These are phyloP conservation scores for Plasmodium vinckei DNA, from an alignment of 169 alveolate genomes.

Conservation along the genomic window DNA sequence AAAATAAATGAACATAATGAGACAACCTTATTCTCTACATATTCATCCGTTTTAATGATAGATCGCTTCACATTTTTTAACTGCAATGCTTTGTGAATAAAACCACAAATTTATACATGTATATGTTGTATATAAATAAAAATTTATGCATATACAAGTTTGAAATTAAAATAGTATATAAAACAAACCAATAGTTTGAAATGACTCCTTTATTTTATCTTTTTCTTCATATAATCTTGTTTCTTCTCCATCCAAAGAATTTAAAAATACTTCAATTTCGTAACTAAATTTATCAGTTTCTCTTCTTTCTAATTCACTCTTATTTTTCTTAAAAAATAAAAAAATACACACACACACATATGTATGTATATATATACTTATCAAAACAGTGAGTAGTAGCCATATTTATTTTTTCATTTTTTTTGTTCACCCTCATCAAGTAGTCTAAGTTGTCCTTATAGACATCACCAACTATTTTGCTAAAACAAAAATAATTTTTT, in stretches of 20 bases:
- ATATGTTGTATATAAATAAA: not conserved
- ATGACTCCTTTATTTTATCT: conserved; percentile 54
- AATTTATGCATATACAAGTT: not conserved
- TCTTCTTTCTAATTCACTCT: conserved; percentile 52
- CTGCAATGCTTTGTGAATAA: conserved; percentile 38
- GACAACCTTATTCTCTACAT: conserved; percentile 31
- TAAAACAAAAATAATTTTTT: conserved; percentile 8
- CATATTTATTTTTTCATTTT: too few species aligned
- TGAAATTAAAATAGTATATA: not conserved
- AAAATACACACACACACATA: not conserved
- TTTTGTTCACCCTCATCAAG: conserved; percentile 31
- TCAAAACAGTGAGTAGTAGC: too few species aligned
- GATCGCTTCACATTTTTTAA: conserved; percentile 68
- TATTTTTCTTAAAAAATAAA: conserved; percentile 48
- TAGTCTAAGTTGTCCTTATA: conserved; percentile 64
- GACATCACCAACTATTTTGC: conserved; percentile 70
- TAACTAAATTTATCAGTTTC: conserved; percentile 54
- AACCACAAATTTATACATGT: not conserved
- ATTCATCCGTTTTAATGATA: conserved; percentile 45
- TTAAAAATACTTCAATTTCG: conserved; percentile 45
- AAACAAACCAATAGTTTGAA: conserved; percentile 64
- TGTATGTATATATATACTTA: too few species aligned
- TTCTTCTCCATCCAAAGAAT: conserved; percentile 52
- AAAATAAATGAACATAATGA: too few species aligned
- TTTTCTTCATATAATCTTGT: conserved; percentile 27